Evolutionary conservation across 306 rosid genomes (phyloP), one percentile per base, ranked within the genome.

Genomic region (Trifolium fragiferum): DNA sequence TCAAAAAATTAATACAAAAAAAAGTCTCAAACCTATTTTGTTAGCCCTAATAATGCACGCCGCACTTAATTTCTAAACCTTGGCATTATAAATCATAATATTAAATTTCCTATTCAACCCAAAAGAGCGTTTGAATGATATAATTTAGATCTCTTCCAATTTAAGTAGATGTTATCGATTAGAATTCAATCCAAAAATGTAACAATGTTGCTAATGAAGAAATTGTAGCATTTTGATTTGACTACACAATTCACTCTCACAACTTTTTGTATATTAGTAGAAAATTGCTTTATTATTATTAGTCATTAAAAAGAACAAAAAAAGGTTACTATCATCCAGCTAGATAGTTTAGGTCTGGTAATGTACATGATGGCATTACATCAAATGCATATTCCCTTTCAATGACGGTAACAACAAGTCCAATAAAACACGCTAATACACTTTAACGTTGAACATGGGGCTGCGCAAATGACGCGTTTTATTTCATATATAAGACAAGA

Each of bases 401-500:
- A 53, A 15, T 72, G 84, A 80, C 77, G 85, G 81, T 82, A 84
- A 78, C 70, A 21, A 66, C 0, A 81, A 84, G 80, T 74, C 73
- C 79, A 58, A 32, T 3, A 44, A 70, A 65, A 74, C 82, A 77
- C 83, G 87, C 79, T 49, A 70, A 57, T 15, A 37, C 81, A 68
- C 40, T 57, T 53, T 7, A 76, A 76, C 49, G 43, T 41, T 68
- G 51, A 73, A 71, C 59, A 61, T 46, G 18, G 62, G 68, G 74
- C 81, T 68, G 84, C 81, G 82, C 74, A 67, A 76, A 66, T 79
- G 73, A 53, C 87, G 82, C 81, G 27, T 37, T 53, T 43, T 64
- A 33, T 75, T 59, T 78, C 72, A 54, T 76, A 62, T 70, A 79
- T 66, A 79, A 66, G 73, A 76, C 81, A 76, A 47, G 20, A 60